Base-by-base conservation (phyloP, 2,329 filamentous ascomycete genomes). In the Aspergillus neoniger region DNA sequence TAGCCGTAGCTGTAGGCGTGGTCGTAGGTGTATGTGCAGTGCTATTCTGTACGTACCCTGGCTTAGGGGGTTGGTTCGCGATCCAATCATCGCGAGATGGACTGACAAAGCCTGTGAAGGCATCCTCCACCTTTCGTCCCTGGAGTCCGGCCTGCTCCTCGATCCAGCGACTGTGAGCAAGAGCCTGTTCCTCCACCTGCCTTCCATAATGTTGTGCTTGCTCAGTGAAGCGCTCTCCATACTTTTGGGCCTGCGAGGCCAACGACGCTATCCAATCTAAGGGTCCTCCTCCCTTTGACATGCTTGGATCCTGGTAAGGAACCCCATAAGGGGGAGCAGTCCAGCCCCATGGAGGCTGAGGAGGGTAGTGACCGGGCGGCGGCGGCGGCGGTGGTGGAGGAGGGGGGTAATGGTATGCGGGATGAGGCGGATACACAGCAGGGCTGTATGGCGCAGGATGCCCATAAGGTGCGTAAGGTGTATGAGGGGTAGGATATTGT, bases 121-220 rank as follows among this genome's bases (percentile, higher is more conserved):
- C 58, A 47, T 65, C 61, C 57, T 69, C 68, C 30, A 64, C 48
- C 54, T 74, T 76, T 12, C 69, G 67, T 6, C 69, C 67, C 28
- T 68, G 59, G 4, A 72, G 61, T 8, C 72, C 67, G 7, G 74
- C 74, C 47, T 78, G 75, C 51, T 77, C 69, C 64, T 79, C 75
- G 8, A 77, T 63, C 69, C 75, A 76, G 10, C 72, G 69, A 36
- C 72, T 74, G 63, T 73, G 74, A 4, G 73, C 70, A 57, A 75
- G 62, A 6, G 76, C 77, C 36, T 74, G 74, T 44, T 76, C 72
- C 65, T 79, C 76, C 1, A 78, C 72, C 59, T 74, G 70, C 32
- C 72, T 66, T 30, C 76, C 71, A 61, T 76, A 77, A 53, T 74
- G 64, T 54, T 74, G 69, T 5, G 75, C 75, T 58, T 76, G 74